Conservation (phyloP, 1,284 basidiomycete genomes). For the Tilletia caries region DNA sequence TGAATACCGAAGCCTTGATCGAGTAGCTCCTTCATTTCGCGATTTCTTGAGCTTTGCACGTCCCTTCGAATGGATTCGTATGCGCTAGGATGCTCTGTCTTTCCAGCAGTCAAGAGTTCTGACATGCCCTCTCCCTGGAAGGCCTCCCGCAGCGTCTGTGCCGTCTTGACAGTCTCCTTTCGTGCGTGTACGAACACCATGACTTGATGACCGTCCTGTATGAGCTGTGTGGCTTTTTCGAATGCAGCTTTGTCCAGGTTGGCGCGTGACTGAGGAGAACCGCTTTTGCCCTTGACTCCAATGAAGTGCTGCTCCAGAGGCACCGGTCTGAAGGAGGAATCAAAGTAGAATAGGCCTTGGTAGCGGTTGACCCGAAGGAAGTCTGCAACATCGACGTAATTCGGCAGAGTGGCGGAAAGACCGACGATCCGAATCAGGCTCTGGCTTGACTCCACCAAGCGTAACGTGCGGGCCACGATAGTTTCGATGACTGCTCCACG, state of each 20-base stretch:
- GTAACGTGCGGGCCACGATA: slow-evolving; percentile 90
- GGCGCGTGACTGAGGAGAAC: slow-evolving; percentile 69
- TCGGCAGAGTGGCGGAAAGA: slow-evolving; percentile 94
- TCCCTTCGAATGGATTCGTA: slow-evolving; percentile 66
- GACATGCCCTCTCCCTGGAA: slow-evolving; percentile 69
- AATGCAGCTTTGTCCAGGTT: slow-evolving; percentile 88
- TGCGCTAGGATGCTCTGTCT: slow-evolving; percentile 24
- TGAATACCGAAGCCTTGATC: slow-evolving; percentile 91
- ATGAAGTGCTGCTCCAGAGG: slow-evolving; percentile 97
- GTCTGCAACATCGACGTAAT: slow-evolving; percentile 94
- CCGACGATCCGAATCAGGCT: slow-evolving; percentile 97
- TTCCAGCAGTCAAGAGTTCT: slow-evolving; percentile 64
- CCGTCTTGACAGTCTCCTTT: slow-evolving; percentile 95
- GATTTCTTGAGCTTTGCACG: slow-evolving; percentile 78
- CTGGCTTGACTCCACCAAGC: slow-evolving; percentile 93
- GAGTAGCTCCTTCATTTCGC: slow-evolving; percentile 94
- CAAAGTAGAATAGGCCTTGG: slow-evolving; percentile 96
- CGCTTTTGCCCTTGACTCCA: slow-evolving; percentile 87
- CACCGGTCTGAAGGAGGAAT: slow-evolving; percentile 92
- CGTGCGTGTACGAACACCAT: slow-evolving; percentile 99
- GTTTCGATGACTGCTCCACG: slow-evolving; percentile 98
- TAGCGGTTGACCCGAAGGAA: slow-evolving; percentile 86
- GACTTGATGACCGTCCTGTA: slow-evolving; percentile 71
- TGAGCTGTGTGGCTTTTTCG: slow-evolving; percentile 63
- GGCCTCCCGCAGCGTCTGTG: slow-evolving; percentile 77